Conservation (phyloP, 768 basidiomycete species). For the Brasilioporus rufonigricans region DNA sequence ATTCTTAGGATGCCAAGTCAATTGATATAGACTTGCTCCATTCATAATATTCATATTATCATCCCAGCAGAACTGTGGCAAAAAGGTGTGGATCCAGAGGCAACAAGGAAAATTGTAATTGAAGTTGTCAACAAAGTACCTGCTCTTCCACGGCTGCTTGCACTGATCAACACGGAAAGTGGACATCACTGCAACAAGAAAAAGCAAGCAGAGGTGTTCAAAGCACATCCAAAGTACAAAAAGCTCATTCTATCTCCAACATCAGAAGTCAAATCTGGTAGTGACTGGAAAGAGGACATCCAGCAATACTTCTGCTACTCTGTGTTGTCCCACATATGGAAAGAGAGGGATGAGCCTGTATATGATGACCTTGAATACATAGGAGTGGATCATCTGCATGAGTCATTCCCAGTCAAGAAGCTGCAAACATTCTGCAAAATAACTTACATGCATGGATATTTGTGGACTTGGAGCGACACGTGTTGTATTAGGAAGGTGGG, state of each 20-base stretch:
- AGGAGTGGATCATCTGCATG: constrained; percentile 3
- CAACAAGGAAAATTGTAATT: background rate
- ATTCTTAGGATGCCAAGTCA: constrained; percentile 6
- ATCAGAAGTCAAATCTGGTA: background rate
- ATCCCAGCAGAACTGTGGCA: constrained; percentile 4
- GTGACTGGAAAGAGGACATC: background rate
- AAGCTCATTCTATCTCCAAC: constrained; percentile 9
- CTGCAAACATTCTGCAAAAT: constrained; percentile 13
- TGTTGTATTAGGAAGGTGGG: constrained; percentile 27
- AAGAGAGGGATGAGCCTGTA: constrained; percentile 6
- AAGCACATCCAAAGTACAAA: constrained; percentile 12
- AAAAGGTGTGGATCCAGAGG: background rate
- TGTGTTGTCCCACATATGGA: constrained; percentile 23
- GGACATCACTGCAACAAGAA: constrained; percentile 12
- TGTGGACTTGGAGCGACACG: constrained; percentile 26
- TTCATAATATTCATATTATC: background rate
- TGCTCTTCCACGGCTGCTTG: constrained; percentile 4
- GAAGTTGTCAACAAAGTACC: background rate
- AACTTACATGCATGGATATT: constrained; percentile 4
- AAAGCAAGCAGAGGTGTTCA: constrained; percentile 8
- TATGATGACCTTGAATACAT: background rate
- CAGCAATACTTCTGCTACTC: constrained; percentile 15
- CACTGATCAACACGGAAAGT: constrained; percentile 15
- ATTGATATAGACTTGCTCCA: background rate
- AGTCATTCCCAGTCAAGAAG: constrained; percentile 1